Conservation (phyloP, 208 protist genomes). For the Angomonas ambiguus region DNA sequence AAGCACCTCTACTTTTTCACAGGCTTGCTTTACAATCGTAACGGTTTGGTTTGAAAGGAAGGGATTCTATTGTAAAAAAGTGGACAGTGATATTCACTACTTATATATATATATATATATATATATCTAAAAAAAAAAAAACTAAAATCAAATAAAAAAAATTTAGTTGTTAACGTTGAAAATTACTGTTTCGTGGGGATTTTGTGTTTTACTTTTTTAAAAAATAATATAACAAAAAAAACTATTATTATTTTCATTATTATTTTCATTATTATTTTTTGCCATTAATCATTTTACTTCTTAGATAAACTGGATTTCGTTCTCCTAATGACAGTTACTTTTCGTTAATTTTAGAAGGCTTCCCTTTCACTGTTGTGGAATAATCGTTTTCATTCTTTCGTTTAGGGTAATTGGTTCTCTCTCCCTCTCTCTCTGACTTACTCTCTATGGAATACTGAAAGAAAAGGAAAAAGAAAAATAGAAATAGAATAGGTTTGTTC, state of each 20-base stretch:
- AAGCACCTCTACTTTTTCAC: too few relatives aligned
- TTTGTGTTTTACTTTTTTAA: too few relatives aligned
- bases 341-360: conserved; percentile 6
- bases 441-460: neutral
- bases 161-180: neutral
- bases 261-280: conserved; percentile 13
- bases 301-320: neutral
- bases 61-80: too few relatives aligned
- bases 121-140: conserved; percentile 13
- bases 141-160: conserved; percentile 6
- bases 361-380: neutral
- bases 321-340: conserved; percentile 10
- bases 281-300: conserved; percentile 2
- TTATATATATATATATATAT: neutral
- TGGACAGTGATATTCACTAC: too few relatives aligned
- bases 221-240: neutral
- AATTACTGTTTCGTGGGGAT: neutral
- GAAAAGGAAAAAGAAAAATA: conserved; percentile 1
- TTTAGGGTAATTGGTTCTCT: neutral
- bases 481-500: neutral
- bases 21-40: too few relatives aligned
- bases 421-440: conserved; percentile 7
- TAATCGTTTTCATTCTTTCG: too few relatives aligned
- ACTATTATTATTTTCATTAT: neutral
- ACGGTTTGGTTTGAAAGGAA: too few relatives aligned